These are phyloP conservation scores for Aspergillus oerlinghausenensis DNA, from an alignment of 2,329 filamentous ascomycete genomes.

Conservation along the genomic window DNA sequence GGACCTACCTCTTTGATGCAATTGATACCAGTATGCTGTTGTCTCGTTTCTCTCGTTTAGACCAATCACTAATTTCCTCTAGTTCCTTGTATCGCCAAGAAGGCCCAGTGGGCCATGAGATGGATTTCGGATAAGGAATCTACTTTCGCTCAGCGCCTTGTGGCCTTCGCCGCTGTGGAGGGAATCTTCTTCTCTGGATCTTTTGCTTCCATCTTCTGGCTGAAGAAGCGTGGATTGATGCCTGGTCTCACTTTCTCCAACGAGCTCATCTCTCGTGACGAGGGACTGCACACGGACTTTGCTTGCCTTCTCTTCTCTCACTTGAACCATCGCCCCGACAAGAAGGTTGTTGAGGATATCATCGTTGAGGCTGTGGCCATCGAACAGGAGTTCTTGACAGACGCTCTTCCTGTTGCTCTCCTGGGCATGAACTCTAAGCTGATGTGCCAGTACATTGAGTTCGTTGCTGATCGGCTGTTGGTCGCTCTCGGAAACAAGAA, in stretches of 20 bases:
- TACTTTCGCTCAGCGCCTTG: slow-evolving; percentile 89
- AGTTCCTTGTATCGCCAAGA: slow-evolving; percentile 96
- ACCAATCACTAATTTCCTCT: slow-evolving; percentile 23
- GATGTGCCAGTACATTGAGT: slow-evolving; percentile 99
- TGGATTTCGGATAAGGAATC: slow-evolving; percentile 95
- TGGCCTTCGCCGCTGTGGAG: slow-evolving; percentile 96
- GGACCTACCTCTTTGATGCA: slow-evolving; percentile 92
- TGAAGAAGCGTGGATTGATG: slow-evolving; percentile 99
- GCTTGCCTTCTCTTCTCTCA: slow-evolving; percentile 98
- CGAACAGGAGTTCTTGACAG: slow-evolving; percentile 96
- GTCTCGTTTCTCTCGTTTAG: background rate
- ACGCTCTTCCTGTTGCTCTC: slow-evolving; percentile 85
- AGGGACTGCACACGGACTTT: slow-evolving; percentile 99
- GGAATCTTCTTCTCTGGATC: slow-evolving; percentile 99
- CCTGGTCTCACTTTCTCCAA: slow-evolving; percentile 98
- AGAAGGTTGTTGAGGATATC: slow-evolving; percentile 75
- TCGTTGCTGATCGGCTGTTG: slow-evolving; percentile 92
- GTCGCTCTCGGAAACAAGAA: slow-evolving; percentile 91
- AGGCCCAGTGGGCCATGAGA: slow-evolving; percentile 93
- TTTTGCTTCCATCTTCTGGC: slow-evolving; percentile 99
- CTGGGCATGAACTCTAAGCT: slow-evolving; percentile 96
- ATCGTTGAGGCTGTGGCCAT: slow-evolving; percentile 92
- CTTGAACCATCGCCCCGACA: slow-evolving; percentile 82
- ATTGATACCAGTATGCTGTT: slow-evolving; percentile 81
- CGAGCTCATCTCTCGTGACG: slow-evolving; percentile 98